Percentiles rank a stretch among this genome's conserved stretches.
Evolutionary conservation across 2,329 filamentous ascomycete genomes (phyloP).

Genomic region (Amauroascus verrucosus): DNA sequence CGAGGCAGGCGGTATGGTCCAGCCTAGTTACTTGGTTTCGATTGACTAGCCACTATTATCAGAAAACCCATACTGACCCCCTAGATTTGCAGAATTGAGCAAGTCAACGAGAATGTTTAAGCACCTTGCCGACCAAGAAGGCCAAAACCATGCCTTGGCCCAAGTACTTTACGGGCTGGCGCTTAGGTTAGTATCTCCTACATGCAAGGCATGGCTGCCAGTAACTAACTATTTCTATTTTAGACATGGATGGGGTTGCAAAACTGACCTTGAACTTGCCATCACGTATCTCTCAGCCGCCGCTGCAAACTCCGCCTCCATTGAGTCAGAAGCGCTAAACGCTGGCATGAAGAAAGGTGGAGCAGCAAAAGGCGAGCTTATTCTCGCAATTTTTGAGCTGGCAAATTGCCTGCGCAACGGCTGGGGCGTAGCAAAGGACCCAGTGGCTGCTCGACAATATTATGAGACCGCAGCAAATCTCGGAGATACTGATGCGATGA

Average conservation of each 20-base stretch:
- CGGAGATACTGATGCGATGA: constrained; percentile 95
- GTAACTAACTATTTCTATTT: constrained; percentile 17
- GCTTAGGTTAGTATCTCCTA: constrained; percentile 51
- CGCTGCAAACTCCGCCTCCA: constrained; percentile 75
- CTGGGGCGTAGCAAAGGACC: constrained; percentile 82
- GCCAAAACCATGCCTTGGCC: constrained; percentile 82
- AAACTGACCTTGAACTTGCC: constrained; percentile 59
- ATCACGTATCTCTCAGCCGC: constrained; percentile 79
- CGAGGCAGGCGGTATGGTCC: constrained; percentile 55
- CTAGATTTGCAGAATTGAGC: constrained; percentile 47
- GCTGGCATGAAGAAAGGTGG: constrained; percentile 89
- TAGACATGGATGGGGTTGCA: constrained; percentile 88
- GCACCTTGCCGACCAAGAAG: constrained; percentile 67
- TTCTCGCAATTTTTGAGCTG: constrained; percentile 92
- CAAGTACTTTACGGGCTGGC: constrained; percentile 94
- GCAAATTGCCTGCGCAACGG: constrained; percentile 69
- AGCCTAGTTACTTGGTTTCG: background rate
- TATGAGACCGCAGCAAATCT: constrained; percentile 96
- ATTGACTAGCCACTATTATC: background rate
- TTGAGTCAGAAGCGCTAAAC: constrained; percentile 75
- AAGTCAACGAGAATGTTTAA: constrained; percentile 78
- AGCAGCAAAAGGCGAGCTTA: constrained; percentile 87
- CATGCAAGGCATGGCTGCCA: background rate
- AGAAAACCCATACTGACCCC: background rate
- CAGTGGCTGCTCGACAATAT: constrained; percentile 76